phyloP scores from a whole-genome alignment of 352 stramenopile species.

The Blastocystis sp. region DNA sequence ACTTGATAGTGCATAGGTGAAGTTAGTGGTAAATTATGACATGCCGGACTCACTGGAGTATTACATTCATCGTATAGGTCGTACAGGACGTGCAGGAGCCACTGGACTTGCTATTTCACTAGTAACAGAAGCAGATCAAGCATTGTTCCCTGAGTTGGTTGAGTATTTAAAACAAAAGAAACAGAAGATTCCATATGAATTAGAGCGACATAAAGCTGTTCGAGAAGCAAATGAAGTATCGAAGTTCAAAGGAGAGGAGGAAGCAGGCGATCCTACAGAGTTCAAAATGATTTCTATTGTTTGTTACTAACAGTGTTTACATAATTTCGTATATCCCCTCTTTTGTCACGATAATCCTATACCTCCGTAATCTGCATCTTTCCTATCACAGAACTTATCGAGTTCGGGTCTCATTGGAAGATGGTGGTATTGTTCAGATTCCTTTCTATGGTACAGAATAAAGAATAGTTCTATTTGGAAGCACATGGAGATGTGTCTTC shows the following conservation, averaged over 20 bases:
- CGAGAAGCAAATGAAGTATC: conserved; percentile 72
- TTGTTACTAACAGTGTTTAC: background rate
- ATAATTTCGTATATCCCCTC: background rate
- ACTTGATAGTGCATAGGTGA: conserved; percentile 77
- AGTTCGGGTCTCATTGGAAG: too few relatives aligned
- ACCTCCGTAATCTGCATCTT: too few relatives aligned
- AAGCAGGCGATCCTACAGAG: background rate
- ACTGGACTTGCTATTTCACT: conserved; percentile 93
- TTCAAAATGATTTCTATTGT: conserved; percentile 63
- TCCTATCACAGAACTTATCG: too few relatives aligned
- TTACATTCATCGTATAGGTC: conserved; percentile 96
- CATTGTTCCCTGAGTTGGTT: conserved; percentile 93
- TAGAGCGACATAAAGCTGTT: conserved; percentile 79
- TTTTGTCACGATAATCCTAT: too few relatives aligned
- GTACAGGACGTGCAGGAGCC: conserved; percentile 93
- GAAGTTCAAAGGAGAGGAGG: background rate
- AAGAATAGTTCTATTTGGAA: too few relatives aligned
- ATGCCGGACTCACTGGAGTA: conserved; percentile 93
- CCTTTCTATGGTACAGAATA: too few relatives aligned
- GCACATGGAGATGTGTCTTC: too few relatives aligned
- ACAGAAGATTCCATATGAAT: conserved; percentile 85
- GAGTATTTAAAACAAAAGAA: conserved; percentile 91
- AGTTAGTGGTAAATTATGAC: conserved; percentile 98
- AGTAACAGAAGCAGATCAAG: conserved; percentile 92
- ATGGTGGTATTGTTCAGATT: too few relatives aligned